Conservation (phyloP, 805 yeast genomes). For the Zygoascus flipseniorum region DNA sequence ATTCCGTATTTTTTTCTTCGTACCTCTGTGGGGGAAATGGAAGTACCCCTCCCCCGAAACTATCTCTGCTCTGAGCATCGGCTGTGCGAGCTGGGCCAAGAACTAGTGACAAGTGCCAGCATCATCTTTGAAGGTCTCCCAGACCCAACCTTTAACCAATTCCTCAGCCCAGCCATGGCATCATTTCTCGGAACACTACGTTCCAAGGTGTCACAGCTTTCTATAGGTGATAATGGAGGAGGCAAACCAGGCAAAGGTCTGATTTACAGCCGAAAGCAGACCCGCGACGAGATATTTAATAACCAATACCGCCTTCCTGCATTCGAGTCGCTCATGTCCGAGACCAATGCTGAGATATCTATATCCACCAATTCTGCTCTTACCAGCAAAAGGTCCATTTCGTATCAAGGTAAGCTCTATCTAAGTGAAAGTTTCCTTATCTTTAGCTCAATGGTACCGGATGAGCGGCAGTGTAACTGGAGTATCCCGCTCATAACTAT, state of each 20-base stretch:
- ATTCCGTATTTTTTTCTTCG: no score
- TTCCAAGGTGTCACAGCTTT: conserved; percentile 38
- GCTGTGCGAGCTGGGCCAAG: no score
- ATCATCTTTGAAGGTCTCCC: no score
- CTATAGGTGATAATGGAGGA: conserved; percentile 32
- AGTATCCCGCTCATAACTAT: conserved; percentile 67
- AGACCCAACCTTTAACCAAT: no score
- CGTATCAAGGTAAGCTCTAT: conserved; percentile 43
- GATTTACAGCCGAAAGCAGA: conserved; percentile 33
- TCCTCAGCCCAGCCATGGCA: conserved; percentile 24
- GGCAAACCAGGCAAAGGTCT: conserved; percentile 8
- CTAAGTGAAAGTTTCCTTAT: conserved; percentile 69
- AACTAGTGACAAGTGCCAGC: no score
- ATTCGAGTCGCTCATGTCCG: conserved; percentile 55
- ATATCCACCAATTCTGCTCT: conserved; percentile 18
- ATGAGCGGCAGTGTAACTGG: conserved; percentile 58
- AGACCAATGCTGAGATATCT: conserved; percentile 56
- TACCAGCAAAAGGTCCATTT: conserved; percentile 6
- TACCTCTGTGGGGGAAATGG: no score
- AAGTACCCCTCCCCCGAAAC: no score
- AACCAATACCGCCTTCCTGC: conserved; percentile 63
- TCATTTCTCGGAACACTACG: conserved; percentile 39
- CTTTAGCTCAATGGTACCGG: conserved; percentile 58
- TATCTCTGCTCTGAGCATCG: no score
- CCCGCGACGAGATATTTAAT: conserved; percentile 65